Evolutionary conservation across 225 moss, liverwort and hornwort species (phyloP).

Genomic region (Antitrichia curtipendula): DNA sequence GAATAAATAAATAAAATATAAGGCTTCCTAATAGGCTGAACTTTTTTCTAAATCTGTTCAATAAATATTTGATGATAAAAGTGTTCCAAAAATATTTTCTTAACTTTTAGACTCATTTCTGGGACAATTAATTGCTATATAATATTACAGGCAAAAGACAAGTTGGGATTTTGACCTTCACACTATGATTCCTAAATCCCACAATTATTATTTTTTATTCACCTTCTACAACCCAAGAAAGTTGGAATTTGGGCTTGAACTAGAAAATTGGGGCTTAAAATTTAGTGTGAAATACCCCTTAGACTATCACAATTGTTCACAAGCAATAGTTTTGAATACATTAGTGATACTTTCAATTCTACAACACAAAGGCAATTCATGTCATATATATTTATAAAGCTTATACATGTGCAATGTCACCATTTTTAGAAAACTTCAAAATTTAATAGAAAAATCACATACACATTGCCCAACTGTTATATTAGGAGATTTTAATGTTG

Average conservation of each 20-base stretch:
- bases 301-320: too few relatives aligned
- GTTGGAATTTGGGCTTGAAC: background rate
- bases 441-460: background rate
- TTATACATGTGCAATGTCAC: too few relatives aligned
- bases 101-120: background rate
- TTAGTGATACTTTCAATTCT: too few relatives aligned
- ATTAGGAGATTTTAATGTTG: background rate
- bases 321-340: too few relatives aligned
- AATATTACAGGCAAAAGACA: background rate
- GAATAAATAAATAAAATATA: too few relatives aligned
- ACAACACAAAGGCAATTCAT: too few relatives aligned
- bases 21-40: rapidly evolving
- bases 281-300: rapidly evolving
- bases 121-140: background rate
- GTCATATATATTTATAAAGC: too few relatives aligned
- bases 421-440: too few relatives aligned
- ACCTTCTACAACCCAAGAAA: background rate
- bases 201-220: background rate
- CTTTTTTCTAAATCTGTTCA: background rate
- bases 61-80: background rate
- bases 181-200: background rate
- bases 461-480: background rate
- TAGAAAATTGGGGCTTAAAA: background rate
- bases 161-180: background rate
- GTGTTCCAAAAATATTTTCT: background rate